Base-by-base conservation (phyloP, 169 alveolate species). In the Plasmodium adleri region DNA sequence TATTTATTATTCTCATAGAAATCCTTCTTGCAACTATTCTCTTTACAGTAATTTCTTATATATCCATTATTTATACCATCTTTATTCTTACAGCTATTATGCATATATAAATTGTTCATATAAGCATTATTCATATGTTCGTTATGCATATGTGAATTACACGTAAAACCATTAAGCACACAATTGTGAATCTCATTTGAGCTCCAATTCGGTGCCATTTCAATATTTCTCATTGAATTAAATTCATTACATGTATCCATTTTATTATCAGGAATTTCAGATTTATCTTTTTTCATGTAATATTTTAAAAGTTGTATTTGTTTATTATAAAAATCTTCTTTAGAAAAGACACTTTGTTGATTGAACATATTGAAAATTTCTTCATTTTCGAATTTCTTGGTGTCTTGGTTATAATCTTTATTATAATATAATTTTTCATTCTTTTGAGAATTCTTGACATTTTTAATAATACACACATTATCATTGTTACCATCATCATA, bases 281-380 rank as follows among this genome's bases (percentile, higher is more conserved):
- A n/a, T 1, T 60, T 20, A 4, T 17, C 2, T 26, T 56, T 56
- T 24, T 74, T 74, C 26, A 60, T 45, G 63, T 60, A 43, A 62
- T 59, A 43, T 60, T 74, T 58, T 59, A 74, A 50, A 12, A 74
- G 10, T 10, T 59, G 49, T 59, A 24, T 74, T 60, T 74, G 72
- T 17, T 60, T 74, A n/a, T n/a, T 28, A 74, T 60, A 74, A 45
- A 74, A 15, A n/a, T 50, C 47, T 15, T 26, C 63, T 74, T 74
- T 60, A 24, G 58, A 60, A 9, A 9, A 50, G 26, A 59, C 39
- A 15, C 43, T 74, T 15, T 74, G 59, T 26, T 74, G 74, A 20
- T 60, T n/a, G 2, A 47, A n/a, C 63, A 74, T 60, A 64, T 54
- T 59, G 50, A 43, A 50, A 49, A 74, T 74, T 74, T 74, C 63